phyloP scores from a whole-genome alignment of 495 filamentous ascomycete genomes.

The Sabuloglossum arenarium region DNA sequence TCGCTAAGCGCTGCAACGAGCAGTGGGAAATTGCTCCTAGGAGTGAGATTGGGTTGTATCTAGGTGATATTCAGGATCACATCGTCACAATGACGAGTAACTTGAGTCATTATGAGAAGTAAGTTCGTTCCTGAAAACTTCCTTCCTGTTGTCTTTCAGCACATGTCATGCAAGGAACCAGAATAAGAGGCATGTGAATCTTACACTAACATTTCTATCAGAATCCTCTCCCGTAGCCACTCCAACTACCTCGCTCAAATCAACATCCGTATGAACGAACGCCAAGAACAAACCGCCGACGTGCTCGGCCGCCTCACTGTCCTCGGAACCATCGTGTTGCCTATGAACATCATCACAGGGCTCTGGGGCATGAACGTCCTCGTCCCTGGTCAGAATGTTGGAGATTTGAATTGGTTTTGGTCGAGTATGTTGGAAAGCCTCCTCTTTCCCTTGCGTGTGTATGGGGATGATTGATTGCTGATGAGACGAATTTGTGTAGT shows the following conservation, averaged over 20 bases:
- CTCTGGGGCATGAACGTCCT: slow-evolving; percentile 99
- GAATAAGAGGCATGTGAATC: no score
- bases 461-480: slow-evolving; percentile 9
- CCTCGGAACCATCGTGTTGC: slow-evolving; percentile 86
- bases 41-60: slow-evolving; percentile 84
- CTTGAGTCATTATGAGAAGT: slow-evolving; percentile 90
- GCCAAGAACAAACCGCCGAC: slow-evolving; percentile 86
- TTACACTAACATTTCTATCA: slow-evolving; percentile 21
- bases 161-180: background rate
- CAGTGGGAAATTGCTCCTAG: slow-evolving; percentile 92
- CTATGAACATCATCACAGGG: slow-evolving; percentile 96
- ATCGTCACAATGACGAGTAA: slow-evolving; percentile 97
- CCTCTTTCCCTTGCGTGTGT: slow-evolving; percentile 1
- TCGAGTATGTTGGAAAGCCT: slow-evolving; percentile 26
- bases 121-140: slow-evolving; percentile 15
- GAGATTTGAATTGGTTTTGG: slow-evolving; percentile 43
- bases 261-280: slow-evolving; percentile 95
- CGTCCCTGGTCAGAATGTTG: slow-evolving; percentile 69
- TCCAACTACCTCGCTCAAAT: slow-evolving; percentile 88
- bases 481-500: slow-evolving; percentile 39
- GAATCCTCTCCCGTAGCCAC: slow-evolving; percentile 78
- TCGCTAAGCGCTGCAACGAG: slow-evolving; percentile 97
- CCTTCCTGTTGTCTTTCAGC: background rate
- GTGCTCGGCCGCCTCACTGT: slow-evolving; percentile 90
- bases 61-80: slow-evolving; percentile 97